Evolutionary conservation across 2,329 filamentous ascomycete species (phyloP), one percentile per base, ranked within the genome.

Genomic region (Colletotrichum agaves): DNA sequence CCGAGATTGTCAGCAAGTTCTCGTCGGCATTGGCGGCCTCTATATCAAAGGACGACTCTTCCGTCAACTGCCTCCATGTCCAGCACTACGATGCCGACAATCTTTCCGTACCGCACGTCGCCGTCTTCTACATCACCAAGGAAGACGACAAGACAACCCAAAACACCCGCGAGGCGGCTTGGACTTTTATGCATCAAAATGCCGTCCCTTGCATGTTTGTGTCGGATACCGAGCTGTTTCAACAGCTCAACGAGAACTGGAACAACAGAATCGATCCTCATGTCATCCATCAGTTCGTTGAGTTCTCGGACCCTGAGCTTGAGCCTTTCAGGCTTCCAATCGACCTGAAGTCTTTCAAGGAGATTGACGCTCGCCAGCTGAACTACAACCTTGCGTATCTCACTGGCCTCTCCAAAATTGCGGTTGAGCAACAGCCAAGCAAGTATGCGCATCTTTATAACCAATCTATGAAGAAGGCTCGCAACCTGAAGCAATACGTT

Each of bases 351-450:
- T 84, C 82, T 11, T 86, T 86, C 70, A 75, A 83, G 63, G 83
- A 83, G 66, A 82, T 86, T 66, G 83, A 86, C 71, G 80, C 82
- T 31, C 78, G 83, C 55, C 84, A 86, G 74, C 82, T 86, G 79
- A 86, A 86, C 72, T 79, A 83, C 66, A 85, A 85, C 69, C 73
- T 86, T 21, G 82, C 84, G n/a, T 82, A 81, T 63, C 73, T 86
- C 43, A 84, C 83, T 7, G 79, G 79, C 3, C 72, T 82, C 33
- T 70, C 72, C 12, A 74, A 77, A 19, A 41, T 70, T 5, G 57
- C 33, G 19, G 70, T 58, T n/a, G 70, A 68, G 46, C 55, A 8
- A 44, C 56, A 65, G 35, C 12, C 37, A 50, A 21, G 33, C 13
- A n/a, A 13, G 19, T 33, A 37, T 17, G 35, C 39, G 2, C 41